Conservation (phyloP, 768 basidiomycete species). For the Xerocomus potaroensis region DNA sequence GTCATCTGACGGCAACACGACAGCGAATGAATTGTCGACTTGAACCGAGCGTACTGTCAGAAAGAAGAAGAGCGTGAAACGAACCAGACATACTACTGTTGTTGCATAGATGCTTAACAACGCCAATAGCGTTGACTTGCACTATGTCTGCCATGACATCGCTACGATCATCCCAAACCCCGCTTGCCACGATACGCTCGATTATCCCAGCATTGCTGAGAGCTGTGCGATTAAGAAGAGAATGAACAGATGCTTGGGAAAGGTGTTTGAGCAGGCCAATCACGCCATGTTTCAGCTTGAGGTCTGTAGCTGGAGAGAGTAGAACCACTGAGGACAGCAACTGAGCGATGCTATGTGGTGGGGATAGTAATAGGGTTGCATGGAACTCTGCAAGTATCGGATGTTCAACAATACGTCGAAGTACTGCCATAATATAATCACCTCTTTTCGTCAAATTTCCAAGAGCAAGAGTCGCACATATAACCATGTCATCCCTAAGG, state of each 20-base stretch:
- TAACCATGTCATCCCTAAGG: conserved; percentile 68
- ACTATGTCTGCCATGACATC: conserved; percentile 82
- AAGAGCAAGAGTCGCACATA: conserved; percentile 78
- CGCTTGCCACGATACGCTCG: conserved; percentile 53
- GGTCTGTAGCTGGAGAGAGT: conserved; percentile 54
- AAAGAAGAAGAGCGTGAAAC: conserved; percentile 28
- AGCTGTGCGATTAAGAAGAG: conserved; percentile 51
- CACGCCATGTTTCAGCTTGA: conserved; percentile 87
- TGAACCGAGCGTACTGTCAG: conserved; percentile 5
- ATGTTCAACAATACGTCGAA: conserved; percentile 7
- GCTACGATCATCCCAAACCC: conserved; percentile 65
- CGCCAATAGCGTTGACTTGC: conserved; percentile 82
- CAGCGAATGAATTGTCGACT: conserved; percentile 45
- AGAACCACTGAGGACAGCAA: conserved; percentile 53
- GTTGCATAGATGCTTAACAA: conserved; percentile 85
- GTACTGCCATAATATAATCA: conserved; percentile 24
- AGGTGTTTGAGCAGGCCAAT: conserved; percentile 86
- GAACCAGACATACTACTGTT: conserved; percentile 52
- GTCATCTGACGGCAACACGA: conserved; percentile 46
- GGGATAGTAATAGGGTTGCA: conserved; percentile 56
- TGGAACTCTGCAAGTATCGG: conserved; percentile 44
- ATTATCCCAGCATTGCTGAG: conserved; percentile 64
- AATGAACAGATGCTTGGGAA: conserved; percentile 60
- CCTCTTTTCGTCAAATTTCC: conserved; percentile 81
- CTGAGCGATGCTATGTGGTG: conserved; percentile 62